Base-by-base conservation (phyloP, 768 basidiomycete genomes). In the Chlorophyllum brunneum region DNA sequence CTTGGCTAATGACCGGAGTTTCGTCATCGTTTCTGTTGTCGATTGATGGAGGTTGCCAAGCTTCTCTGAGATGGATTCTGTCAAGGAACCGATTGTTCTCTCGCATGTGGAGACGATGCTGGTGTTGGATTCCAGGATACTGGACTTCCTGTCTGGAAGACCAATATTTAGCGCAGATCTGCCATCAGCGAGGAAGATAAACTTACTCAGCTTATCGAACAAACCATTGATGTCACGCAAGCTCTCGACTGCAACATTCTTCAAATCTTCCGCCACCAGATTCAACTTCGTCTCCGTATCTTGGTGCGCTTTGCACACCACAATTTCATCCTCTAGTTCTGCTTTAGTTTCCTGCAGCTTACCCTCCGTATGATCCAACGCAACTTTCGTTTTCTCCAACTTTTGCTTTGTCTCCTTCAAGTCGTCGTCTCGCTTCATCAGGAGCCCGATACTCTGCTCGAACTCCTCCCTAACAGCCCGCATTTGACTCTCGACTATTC, bases 401-500 rank as follows among this genome's bases (percentile, higher is more conserved):
- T 70, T 76, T 16, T 77, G 78, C 54, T 74, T 77, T 2, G 86
- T 80, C 44, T 76, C 70, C 51, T 77, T 81, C 48, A 98, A 70
- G 64, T 97, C 92, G 5, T 81, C 80, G 46, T 95, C 88, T 26
- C 82, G 78, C 59, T 79, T 82, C 64, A 83, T 81, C 40, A 98
- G 70, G 40, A 92, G 58, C 1, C 78, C 82, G 51, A 94, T 88
- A 59, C 89, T 87, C 67, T 95, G 86, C 63, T 97, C 93, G 59
- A 93, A 95, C 68, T 98, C 94, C 51, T 94, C 92, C 48, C 86
- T 77, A 15, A 92, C 82, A 26, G 77, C 82, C 48, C 81, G 72
- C 67, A 95, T 76, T 65, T 95, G 87, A 46, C 81, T 82, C 61
- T 92, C 88, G n/a, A 90, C 76, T 37, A 92, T 83, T 61, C 86